Conservation (phyloP, 2,329 filamentous ascomycete genomes). For the Fusarium circinatum region DNA sequence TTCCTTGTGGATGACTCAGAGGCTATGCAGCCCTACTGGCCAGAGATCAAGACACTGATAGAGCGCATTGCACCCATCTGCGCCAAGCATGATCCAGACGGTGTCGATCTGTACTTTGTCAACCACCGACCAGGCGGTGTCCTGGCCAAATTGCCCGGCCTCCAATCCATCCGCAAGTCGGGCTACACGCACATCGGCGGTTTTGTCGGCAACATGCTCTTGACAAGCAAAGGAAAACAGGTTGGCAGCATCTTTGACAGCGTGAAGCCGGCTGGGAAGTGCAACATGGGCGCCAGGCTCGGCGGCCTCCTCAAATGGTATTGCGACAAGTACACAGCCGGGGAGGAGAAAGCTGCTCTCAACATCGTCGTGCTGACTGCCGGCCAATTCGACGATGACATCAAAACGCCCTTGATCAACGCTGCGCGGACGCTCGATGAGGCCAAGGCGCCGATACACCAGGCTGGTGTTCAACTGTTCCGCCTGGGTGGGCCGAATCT, state of each 20-base stretch:
- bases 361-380: conserved; percentile 12
- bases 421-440: conserved; percentile 16
- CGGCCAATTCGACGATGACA: conserved; percentile 16
- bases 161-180: conserved; percentile 14
- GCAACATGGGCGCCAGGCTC: conserved; percentile 14
- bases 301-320: conserved; percentile 20
- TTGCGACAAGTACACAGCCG: conserved; percentile 14
- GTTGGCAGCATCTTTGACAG: conserved; percentile 14
- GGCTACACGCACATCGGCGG: conserved; percentile 16
- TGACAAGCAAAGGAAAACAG: conserved; percentile 19
- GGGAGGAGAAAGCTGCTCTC: conserved; percentile 16
- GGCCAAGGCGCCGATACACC: conserved; percentile 19
- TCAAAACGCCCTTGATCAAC: conserved; percentile 9
- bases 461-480: conserved; percentile 12
- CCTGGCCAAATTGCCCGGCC: conserved; percentile 9
- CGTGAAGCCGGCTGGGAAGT: conserved; percentile 12
- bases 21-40: conserved; percentile 16
- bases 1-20: conserved; percentile 16
- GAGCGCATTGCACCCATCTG: conserved; percentile 19
- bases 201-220: conserved; percentile 10
- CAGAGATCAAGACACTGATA: conserved; percentile 18
- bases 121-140: conserved; percentile 13
- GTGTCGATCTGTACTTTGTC: conserved; percentile 16
- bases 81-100: conserved; percentile 12
- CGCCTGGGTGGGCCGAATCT: conserved; percentile 1